Evolutionary conservation across 768 basidiomycete species (phyloP).

Genomic region (Russula ochroleuca): DNA sequence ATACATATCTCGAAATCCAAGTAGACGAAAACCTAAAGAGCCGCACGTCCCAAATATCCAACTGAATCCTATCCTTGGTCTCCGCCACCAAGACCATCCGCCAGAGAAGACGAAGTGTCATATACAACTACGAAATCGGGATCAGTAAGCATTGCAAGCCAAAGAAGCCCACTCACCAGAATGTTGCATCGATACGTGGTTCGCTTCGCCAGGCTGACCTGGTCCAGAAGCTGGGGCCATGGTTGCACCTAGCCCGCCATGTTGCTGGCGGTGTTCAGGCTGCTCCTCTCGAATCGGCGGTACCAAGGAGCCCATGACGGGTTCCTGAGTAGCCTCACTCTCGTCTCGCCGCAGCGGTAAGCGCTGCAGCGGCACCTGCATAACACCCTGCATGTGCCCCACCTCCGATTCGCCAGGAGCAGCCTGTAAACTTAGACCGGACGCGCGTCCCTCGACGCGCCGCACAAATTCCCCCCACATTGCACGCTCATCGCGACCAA

Average conservation of each 20-base stretch:
- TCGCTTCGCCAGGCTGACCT: slow-evolving; percentile 21
- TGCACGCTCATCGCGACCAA: slow-evolving; percentile 54
- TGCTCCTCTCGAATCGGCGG: slow-evolving; percentile 30
- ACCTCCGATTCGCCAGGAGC: slow-evolving; percentile 23
- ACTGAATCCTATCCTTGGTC: slow-evolving; percentile 16
- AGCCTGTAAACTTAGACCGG: slow-evolving; percentile 18
- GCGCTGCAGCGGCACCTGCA: slow-evolving; percentile 22
- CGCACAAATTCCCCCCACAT: slow-evolving; percentile 69
- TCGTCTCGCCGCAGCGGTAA: slow-evolving; percentile 25
- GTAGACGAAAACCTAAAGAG: neutral
- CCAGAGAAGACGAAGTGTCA: slow-evolving; percentile 24
- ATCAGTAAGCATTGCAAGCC: neutral
- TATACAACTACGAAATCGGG: slow-evolving; percentile 16
- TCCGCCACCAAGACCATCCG: slow-evolving; percentile 26
- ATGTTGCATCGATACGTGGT: slow-evolving; percentile 22
- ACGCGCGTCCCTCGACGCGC: slow-evolving; percentile 49
- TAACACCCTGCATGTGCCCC: slow-evolving; percentile 22
- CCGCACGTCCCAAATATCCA: neutral
- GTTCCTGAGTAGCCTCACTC: slow-evolving; percentile 27
- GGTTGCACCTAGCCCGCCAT: slow-evolving; percentile 3
- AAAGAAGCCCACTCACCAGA: slow-evolving; percentile 14
- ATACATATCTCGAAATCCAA: slow-evolving; percentile 11
- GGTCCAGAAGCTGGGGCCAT: slow-evolving; percentile 16
- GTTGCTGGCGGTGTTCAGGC: slow-evolving; percentile 18
- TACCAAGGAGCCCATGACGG: slow-evolving; percentile 33